These are phyloP conservation scores for Clavispora phyllophila DNA, from an alignment of 805 yeast genomes.

Conservation along the genomic window DNA sequence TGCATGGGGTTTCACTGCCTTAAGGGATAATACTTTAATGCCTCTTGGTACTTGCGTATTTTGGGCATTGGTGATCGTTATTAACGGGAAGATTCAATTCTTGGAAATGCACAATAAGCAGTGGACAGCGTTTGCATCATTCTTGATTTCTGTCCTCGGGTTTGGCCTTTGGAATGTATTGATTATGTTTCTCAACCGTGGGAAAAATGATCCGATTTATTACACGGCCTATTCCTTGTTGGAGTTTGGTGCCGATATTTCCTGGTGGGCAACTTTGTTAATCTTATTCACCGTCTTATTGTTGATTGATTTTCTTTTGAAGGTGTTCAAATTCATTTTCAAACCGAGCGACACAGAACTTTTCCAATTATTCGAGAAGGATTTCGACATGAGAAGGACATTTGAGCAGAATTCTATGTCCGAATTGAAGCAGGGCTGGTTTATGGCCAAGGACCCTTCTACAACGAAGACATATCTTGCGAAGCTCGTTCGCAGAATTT, in stretches of 20 bases:
- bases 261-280: slow-evolving; percentile 81
- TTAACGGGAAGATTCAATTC: slow-evolving; percentile 74
- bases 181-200: slow-evolving; percentile 62
- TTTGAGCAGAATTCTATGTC: slow-evolving; percentile 69
- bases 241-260: slow-evolving; percentile 72
- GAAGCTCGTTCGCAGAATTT: slow-evolving; percentile 19
- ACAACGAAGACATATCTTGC: slow-evolving; percentile 11
- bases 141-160: slow-evolving; percentile 71
- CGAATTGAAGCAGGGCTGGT: slow-evolving; percentile 79
- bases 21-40: slow-evolving; percentile 69
- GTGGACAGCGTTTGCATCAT: slow-evolving; percentile 61
- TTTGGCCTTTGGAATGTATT: slow-evolving; percentile 82
- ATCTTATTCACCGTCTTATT: slow-evolving; percentile 55
- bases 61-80: slow-evolving; percentile 64
- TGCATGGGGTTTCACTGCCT: slow-evolving; percentile 66
- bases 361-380: slow-evolving; percentile 74
- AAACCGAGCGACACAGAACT: slow-evolving; percentile 71
- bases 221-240: slow-evolving; percentile 68
- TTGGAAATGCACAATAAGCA: slow-evolving; percentile 76
- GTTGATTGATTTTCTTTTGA: slow-evolving; percentile 59
- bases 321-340: slow-evolving; percentile 50
- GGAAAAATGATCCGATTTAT: slow-evolving; percentile 48
- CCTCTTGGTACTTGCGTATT: slow-evolving; percentile 77
- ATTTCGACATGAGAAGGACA: slow-evolving; percentile 55
- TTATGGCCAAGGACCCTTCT: slow-evolving; percentile 48